Base-by-base conservation (phyloP, 306 rosid genomes). In the Quercus ilex region DNA sequence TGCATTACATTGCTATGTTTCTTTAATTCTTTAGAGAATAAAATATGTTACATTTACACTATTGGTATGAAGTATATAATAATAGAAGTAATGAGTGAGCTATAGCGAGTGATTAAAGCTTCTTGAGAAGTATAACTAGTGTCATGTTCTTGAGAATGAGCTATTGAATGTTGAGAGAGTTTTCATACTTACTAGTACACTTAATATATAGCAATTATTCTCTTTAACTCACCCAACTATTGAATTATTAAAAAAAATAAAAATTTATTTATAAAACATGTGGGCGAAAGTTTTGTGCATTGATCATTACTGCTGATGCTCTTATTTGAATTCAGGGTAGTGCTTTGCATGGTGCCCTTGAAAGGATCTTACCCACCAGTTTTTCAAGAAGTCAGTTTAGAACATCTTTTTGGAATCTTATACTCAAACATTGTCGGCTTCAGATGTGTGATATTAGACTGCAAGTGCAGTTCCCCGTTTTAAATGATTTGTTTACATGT, bases 351-450 rank as follows among this genome's bases (percentile, higher is more conserved):
- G 84, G 70, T 75, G 67, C 90, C 79, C 79, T 95, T 81, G 94
- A 87, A 86, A 87, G 83, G 84, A 81, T 92, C 72, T 74, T 87
- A 77, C 80, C 68, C 56, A 75, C 76, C 78, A 80, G 65, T 10
- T 77, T 87, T 25, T 81, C 90, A 71, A 83, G 82, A 76, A 87
- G 73, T 68, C 79, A 69, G 74, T 89, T 87, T 65, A 78, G 81
- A 73, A 80, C 84, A 71, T 84, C 94, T 35, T 69, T 87, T 76
- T 73, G 74, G 88, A 86, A 81, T 80, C 83, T 90, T 25, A 74
- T 92, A 31, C 88, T 95, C 79, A 90, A 89, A 74, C 91, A 88
- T 57, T 93, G 89, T 87, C 89, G 81, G 82, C 87, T 95, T 57
- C 88, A 82, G 77, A 83, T 83, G 78, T 78, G 82, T 28, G 35